These are phyloP conservation scores for Margaritispora aquatica DNA, from an alignment of 495 filamentous ascomycete genomes.

Conservation along the genomic window DNA sequence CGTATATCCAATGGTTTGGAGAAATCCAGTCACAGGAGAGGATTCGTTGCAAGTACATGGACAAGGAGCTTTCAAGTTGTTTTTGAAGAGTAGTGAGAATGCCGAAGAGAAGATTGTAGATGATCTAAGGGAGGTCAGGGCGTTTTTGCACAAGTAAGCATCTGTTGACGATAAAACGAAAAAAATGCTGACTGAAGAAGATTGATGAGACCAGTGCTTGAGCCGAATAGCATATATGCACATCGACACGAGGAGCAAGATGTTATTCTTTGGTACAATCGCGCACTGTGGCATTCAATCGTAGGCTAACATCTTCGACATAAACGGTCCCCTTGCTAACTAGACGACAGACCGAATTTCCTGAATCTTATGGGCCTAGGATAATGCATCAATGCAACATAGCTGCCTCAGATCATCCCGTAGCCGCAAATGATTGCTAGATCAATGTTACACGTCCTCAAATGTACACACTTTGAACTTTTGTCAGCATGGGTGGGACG, in stretches of 20 bases:
- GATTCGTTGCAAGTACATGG: conserved; percentile 34
- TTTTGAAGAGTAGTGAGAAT: conserved; percentile 25
- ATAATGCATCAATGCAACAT: conserved; percentile 30
- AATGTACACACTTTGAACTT: neutral
- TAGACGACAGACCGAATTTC: conserved; percentile 25
- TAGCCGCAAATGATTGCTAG: conserved; percentile 1
- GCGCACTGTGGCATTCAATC: conserved; percentile 26
- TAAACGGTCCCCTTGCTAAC: neutral
- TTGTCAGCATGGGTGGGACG: neutral
- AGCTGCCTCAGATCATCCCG: conserved; percentile 24
- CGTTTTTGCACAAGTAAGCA: conserved; percentile 20
- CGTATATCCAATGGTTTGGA: conserved; percentile 29
- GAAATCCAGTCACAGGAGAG: conserved; percentile 32
- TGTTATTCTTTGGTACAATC: conserved; percentile 30
- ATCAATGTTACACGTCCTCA: neutral
- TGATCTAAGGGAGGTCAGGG: conserved; percentile 29
- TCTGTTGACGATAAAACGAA: neutral
- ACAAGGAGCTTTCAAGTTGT: conserved; percentile 32
- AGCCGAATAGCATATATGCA: conserved; percentile 26
- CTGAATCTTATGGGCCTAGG: conserved; percentile 3
- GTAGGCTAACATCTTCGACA: conserved; percentile 9
- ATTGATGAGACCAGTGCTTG: conserved; percentile 23
- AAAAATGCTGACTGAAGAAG: neutral
- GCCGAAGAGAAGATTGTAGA: conserved; percentile 27
- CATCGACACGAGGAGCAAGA: conserved; percentile 26